Percentiles rank a stretch among this genome's conserved stretches.
phyloP scores from a whole-genome alignment of 2,329 filamentous ascomycete species.

The Sporothrix globosa region DNA sequence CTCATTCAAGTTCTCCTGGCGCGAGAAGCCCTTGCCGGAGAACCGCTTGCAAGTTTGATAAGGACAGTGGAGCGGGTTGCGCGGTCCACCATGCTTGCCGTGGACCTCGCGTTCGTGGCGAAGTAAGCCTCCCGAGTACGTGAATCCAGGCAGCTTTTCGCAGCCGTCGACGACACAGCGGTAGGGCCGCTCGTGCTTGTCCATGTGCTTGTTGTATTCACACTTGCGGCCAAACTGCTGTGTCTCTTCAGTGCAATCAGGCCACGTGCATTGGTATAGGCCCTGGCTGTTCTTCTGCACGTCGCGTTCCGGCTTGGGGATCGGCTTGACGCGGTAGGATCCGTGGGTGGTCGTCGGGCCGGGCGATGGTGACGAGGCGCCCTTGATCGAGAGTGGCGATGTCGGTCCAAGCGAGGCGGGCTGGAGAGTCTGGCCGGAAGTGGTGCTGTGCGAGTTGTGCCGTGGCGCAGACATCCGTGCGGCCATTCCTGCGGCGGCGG shows the following conservation, averaged over 20 bases:
- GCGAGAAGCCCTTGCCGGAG: conserved; percentile 84
- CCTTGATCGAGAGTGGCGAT: conserved; percentile 38
- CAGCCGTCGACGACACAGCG: conserved; percentile 81
- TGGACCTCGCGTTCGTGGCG: conserved; percentile 94
- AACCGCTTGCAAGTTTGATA: conserved; percentile 87
- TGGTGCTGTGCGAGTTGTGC: conserved; percentile 14
- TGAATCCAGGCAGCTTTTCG: conserved; percentile 91
- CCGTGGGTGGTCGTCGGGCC: conserved; percentile 30
- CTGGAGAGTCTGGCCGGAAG: conserved; percentile 3
- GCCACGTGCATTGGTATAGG: conserved; percentile 74
- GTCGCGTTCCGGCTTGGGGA: conserved; percentile 62
- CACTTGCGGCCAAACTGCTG: conserved; percentile 78
- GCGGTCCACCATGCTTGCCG: conserved; percentile 83
- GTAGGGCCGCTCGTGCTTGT: conserved; percentile 94
- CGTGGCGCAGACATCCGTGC: not conserved
- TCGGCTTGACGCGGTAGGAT: conserved; percentile 52
- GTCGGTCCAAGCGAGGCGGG: conserved; percentile 12
- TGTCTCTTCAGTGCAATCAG: conserved; percentile 67
- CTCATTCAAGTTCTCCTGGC: conserved; percentile 92
- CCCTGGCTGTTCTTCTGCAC: conserved; percentile 67
- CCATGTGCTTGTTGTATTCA: conserved; percentile 99
- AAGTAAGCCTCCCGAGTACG: conserved; percentile 86
- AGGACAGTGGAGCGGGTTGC: conserved; percentile 84
- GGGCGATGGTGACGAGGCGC: conserved; percentile 38
- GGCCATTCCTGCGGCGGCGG: not conserved